Evolutionary conservation across 192 early-diverging fungal genomes (phyloP).

Genomic region (Umbelopsis vinacea): DNA sequence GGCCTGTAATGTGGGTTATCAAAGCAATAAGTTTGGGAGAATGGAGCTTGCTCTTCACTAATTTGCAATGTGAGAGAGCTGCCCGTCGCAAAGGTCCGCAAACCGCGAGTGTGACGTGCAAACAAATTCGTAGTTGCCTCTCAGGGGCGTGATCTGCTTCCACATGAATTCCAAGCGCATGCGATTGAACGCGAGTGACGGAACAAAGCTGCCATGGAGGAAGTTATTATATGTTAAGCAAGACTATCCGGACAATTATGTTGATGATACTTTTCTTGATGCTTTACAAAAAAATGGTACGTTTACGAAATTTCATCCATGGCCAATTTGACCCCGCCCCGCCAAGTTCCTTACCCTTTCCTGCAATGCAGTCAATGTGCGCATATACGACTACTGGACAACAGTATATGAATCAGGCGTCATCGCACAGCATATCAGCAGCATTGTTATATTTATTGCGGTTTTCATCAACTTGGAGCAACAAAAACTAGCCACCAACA

Average conservation of each 20-base stretch:
- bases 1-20: background rate
- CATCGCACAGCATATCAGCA: slow-evolving; percentile 86
- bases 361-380: slow-evolving; percentile 70
- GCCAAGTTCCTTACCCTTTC: no score
- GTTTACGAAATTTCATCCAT: background rate
- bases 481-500: slow-evolving; percentile 55
- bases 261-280: slow-evolving; percentile 86
- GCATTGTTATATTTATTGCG: slow-evolving; percentile 86
- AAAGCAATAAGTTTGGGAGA: background rate
- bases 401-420: slow-evolving; percentile 76
- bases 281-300: slow-evolving; percentile 88
- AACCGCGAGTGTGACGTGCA: slow-evolving; percentile 12
- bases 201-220: slow-evolving; percentile 61
- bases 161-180: background rate
- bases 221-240: slow-evolving; percentile 88
- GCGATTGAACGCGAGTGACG: slow-evolving; percentile 4
- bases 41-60: background rate
- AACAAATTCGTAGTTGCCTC: background rate
- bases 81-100: background rate
- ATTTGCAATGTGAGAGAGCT: background rate
- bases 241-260: slow-evolving; percentile 90
- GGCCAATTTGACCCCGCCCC: background rate
- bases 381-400: slow-evolving; percentile 80
- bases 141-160: background rate
- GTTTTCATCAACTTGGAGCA: slow-evolving; percentile 81